Conservation (phyloP, 140 eudicot genomes). For the Stevia rebaudiana region DNA sequence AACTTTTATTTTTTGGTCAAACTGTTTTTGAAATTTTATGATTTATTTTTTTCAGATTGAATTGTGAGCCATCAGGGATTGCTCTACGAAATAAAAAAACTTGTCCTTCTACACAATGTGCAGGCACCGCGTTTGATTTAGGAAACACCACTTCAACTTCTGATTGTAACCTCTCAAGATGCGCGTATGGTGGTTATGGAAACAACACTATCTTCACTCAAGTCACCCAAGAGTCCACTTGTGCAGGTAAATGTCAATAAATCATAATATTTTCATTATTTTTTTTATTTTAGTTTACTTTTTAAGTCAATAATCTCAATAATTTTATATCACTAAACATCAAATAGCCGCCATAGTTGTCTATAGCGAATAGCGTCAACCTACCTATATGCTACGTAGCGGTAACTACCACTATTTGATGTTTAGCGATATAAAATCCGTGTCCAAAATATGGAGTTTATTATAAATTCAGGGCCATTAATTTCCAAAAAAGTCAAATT, state of each 20-base stretch:
- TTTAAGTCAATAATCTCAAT: background rate
- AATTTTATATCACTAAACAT: background rate
- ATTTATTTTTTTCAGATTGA: conserved; percentile 37
- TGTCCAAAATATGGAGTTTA: too few species aligned
- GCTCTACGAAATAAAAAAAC: conserved; percentile 22
- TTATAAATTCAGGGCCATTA: too few species aligned
- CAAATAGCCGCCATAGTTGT: too few species aligned
- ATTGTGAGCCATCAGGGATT: conserved; percentile 43
- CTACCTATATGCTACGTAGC: too few species aligned
- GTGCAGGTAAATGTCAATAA: conserved; percentile 39
- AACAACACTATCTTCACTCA: conserved; percentile 33
- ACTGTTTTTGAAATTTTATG: background rate
- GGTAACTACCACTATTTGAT: too few species aligned
- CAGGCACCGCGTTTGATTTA: conserved; percentile 29
- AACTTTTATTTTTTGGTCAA: background rate
- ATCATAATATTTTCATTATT: background rate
- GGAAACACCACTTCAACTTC: conserved; percentile 44
- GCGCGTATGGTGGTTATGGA: conserved; percentile 63
- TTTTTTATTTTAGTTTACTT: background rate
- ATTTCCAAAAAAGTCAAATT: too few species aligned
- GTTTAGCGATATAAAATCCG: too few species aligned
- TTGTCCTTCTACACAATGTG: conserved; percentile 53
- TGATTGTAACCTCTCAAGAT: conserved; percentile 43
- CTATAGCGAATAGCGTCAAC: too few species aligned
- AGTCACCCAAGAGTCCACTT: conserved; percentile 38